Evolutionary conservation across 192 early-diverging fungal genomes (phyloP).

Genomic region (Umbelopsis vinacea): DNA sequence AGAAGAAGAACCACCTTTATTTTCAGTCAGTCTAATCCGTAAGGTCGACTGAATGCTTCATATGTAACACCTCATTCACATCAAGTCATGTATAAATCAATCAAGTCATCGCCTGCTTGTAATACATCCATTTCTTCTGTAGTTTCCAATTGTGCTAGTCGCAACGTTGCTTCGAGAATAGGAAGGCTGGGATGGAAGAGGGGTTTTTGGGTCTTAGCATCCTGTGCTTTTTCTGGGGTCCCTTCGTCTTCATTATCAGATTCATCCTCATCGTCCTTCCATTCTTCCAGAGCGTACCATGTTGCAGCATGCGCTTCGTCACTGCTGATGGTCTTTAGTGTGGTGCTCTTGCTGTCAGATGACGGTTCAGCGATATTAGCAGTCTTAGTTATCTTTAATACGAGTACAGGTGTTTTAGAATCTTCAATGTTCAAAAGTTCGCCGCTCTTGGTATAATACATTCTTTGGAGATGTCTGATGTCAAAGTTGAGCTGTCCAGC

Average conservation of each 20-base stretch:
- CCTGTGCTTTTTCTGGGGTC: conserved; percentile 1
- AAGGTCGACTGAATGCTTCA: not conserved
- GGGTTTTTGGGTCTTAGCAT: conserved; percentile 4
- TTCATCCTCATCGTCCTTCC: conserved; percentile 15
- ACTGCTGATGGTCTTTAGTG: conserved; percentile 31
- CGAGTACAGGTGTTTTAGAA: conserved; percentile 66
- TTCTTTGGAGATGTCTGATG: conserved; percentile 48
- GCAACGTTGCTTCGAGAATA: conserved; percentile 67
- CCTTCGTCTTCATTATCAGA: conserved; percentile 22
- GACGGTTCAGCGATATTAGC: not conserved
- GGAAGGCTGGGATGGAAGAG: conserved; percentile 46
- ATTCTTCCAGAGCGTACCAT: conserved; percentile 45
- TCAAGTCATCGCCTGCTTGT: conserved; percentile 68
- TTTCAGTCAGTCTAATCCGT: not conserved
- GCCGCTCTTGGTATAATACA: conserved; percentile 79
- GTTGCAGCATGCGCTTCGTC: conserved; percentile 30
- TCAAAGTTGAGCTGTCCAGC: conserved; percentile 44
- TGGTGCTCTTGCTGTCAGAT: conserved; percentile 11
- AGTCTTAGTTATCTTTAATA: conserved; percentile 58
- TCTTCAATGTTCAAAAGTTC: conserved; percentile 79
- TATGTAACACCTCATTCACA: too few relatives aligned
- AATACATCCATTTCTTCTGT: conserved; percentile 67
- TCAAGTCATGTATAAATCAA: conserved; percentile 57
- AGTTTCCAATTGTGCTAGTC: conserved; percentile 65
- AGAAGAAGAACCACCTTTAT: conserved; percentile 11